Percentiles rank a stretch among this genome's conserved stretches.
Evolutionary conservation across 139 green algal genomes (phyloP).

Genomic region (Chlamydomonas applanata): DNA sequence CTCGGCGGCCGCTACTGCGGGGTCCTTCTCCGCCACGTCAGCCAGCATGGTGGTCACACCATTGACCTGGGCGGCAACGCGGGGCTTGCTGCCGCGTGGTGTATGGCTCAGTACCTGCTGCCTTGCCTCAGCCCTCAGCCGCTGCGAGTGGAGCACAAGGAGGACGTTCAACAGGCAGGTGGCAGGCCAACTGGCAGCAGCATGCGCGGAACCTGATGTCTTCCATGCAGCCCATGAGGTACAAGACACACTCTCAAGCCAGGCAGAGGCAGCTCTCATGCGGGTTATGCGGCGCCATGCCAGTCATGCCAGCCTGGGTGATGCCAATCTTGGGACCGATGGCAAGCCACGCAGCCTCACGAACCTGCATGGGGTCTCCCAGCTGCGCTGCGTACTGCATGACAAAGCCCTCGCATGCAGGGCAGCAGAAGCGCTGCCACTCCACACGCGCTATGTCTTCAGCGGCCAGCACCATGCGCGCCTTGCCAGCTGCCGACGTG

Average conservation of each 20-base stretch:
- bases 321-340: no score
- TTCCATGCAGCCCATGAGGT: no score
- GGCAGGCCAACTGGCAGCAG: not conserved
- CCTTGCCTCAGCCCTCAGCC: slow-evolving; percentile 12
- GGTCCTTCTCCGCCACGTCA: slow-evolving; percentile 14
- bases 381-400: slow-evolving; percentile 9
- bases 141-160: slow-evolving; percentile 19
- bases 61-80: slow-evolving; percentile 13
- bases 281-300: no score
- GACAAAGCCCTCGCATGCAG: slow-evolving; percentile 12
- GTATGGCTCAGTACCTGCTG: slow-evolving; percentile 18
- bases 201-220: not conserved
- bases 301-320: no score
- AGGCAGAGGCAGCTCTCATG: no score
- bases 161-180: no score
- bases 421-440: slow-evolving; percentile 23
- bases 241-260: no score
- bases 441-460: not conserved
- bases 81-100: not conserved
- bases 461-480: not conserved
- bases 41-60: slow-evolving; percentile 33
- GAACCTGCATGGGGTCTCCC: slow-evolving; percentile 13
- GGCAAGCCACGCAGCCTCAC: not conserved
- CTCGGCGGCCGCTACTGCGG: not conserved
- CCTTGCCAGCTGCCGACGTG: not conserved